Evolutionary conservation across 257 asterid genomes (phyloP), one percentile per base, ranked within the genome.

Genomic region (Solanum raphanifolium): DNA sequence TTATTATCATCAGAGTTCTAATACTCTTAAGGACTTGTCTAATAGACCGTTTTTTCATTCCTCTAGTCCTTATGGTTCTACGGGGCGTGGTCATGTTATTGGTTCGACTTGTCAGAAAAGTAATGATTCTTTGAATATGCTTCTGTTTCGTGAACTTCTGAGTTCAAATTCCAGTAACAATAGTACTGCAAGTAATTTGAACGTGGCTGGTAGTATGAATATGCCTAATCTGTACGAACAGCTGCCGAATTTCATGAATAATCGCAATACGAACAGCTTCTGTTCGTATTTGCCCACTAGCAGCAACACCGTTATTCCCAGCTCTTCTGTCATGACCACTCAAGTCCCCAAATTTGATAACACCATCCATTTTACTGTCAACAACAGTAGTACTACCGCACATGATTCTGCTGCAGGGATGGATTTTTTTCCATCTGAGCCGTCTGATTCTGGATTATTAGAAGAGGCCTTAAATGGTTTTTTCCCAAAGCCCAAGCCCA

Each of bases 401-500:
- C 84, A 52, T 52, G 89, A 91, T 36, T 75, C 38, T n/a, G 7
- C 9, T 34, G 20, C 55, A 8, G 88, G 92, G 74, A 86, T 94
- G 93, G 98, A 92, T 2, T 94, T 95, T 81, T 95, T 95, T 27
- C 87, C 91, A 0, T 75, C 89, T 1, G 98, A 95, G 88, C 88
- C 89, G 4, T 89, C 94, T 10, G 94, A 87, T 89, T 93, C 95
- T 5, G 93, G 94, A 35, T 32, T 92, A 21, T 36, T 89, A 31
- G 92, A 90, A 41, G 93, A 91, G 72, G 91, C 90, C 29, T 75
- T 91, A 20, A 89, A 91, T 74, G 93, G 93, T 85, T 93, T 91
- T 88, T 91, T 91, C 41, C 95, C 95, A 18, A 90, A 92, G 55
- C 87, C 90, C 38, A 91, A 87, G 41, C 68, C 87, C 5, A 68